A percentile compares a stretch with the other conserved stretches of the same genome.
Conservation (phyloP, 2,329 filamentous ascomycete species). For the Xylariaceae sp. region DNA sequence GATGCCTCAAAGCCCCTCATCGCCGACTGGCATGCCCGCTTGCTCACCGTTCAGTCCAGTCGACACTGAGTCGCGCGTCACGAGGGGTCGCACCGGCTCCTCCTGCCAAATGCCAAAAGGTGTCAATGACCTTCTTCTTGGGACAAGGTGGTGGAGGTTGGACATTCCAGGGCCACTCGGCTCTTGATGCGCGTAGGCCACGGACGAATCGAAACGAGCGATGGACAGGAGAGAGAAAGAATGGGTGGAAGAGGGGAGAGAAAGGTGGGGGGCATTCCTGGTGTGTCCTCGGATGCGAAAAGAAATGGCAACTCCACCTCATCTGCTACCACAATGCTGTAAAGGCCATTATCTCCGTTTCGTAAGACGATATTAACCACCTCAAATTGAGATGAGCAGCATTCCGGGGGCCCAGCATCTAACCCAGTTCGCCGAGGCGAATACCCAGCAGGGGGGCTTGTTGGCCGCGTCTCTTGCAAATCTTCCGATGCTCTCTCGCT, state of each 20-base stretch:
- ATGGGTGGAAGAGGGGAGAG: conserved; percentile 17
- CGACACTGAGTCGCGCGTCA: conserved; percentile 25
- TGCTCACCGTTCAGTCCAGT: conserved; percentile 25
- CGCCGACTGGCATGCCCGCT: conserved; percentile 25
- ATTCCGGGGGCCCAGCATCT: conserved; percentile 19
- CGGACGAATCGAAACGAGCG: conserved; percentile 18
- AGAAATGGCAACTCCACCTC: conserved; percentile 24
- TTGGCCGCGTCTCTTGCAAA: conserved; percentile 22
- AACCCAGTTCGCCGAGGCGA: conserved; percentile 23
- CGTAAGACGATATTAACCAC: conserved; percentile 27
- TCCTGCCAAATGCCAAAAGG: background rate
- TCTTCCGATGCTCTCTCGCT: conserved; percentile 18
- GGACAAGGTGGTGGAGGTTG: background rate
- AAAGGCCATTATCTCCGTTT: conserved; percentile 30
- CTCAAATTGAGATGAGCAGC: conserved; percentile 33
- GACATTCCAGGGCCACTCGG: no score
- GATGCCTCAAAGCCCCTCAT: conserved; percentile 27
- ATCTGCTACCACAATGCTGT: conserved; percentile 20
- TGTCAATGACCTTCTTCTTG: conserved; percentile 3
- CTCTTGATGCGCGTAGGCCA: conserved; percentile 17
- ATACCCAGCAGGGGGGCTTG: conserved; percentile 19
- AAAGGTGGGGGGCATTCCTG: conserved; percentile 24
- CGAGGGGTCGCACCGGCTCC: conserved; percentile 6
- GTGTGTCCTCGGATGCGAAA: conserved; percentile 19
- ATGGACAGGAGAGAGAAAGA: no score